These are phyloP conservation scores for Lachancea sp. DNA, from an alignment of 805 yeast genomes.

Conservation along the genomic window DNA sequence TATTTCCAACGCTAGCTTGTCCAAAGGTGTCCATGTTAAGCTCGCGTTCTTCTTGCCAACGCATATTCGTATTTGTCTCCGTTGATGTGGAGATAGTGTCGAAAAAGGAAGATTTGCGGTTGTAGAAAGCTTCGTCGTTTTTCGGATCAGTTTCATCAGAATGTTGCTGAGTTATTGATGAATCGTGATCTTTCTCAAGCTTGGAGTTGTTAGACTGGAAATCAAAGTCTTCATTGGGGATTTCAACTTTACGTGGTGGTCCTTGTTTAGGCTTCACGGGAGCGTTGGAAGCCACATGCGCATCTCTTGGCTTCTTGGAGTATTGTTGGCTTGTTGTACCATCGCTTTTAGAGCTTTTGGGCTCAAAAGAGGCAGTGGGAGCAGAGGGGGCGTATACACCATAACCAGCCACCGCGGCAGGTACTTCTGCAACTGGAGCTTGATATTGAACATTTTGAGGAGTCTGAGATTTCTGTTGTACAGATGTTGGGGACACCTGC, in stretches of 20 bases:
- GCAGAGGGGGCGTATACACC: slow-evolving; percentile 30
- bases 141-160: slow-evolving; percentile 25
- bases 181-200: slow-evolving; percentile 39
- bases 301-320: slow-evolving; percentile 1
- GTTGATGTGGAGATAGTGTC: slow-evolving; percentile 75
- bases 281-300: not conserved
- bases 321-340: not conserved
- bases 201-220: slow-evolving; percentile 69
- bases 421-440: slow-evolving; percentile 17
- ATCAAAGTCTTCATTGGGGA: slow-evolving; percentile 62
- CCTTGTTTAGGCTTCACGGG: slow-evolving; percentile 3
- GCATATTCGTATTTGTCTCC: slow-evolving; percentile 41
- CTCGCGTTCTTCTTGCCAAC: slow-evolving; percentile 66
- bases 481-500: slow-evolving; percentile 1
- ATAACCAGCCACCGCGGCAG: slow-evolving; percentile 32
- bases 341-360: not conserved
- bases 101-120: slow-evolving; percentile 80
- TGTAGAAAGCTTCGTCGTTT: slow-evolving; percentile 41
- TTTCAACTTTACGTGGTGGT: slow-evolving; percentile 23
- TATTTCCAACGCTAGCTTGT: slow-evolving; percentile 47
- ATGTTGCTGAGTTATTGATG: slow-evolving; percentile 19
- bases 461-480: no score
- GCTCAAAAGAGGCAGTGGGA: not conserved
- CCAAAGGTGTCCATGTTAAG: slow-evolving; percentile 84
- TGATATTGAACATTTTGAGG: not conserved